Evolutionary conservation across 352 stramenopile genomes (phyloP), one percentile per base, ranked within the genome.

Genomic region (Globisporangium polare): DNA sequence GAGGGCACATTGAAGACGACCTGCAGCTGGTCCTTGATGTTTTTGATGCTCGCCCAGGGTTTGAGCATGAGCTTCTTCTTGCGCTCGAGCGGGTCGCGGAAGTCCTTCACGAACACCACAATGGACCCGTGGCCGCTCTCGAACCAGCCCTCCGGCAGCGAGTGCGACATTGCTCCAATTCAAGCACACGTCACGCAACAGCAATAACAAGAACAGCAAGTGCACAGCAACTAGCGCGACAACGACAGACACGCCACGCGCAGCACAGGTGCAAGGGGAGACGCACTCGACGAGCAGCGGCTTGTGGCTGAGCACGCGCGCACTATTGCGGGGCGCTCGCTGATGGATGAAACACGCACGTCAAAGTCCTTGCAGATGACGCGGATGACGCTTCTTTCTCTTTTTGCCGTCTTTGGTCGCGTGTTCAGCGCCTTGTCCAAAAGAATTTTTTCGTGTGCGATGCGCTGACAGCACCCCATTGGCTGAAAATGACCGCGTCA

Each of bases 11-110:
- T 89, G 60, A 91, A 91, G 17, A 92, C 80, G 54, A 92, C 82
- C 55, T 92, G 81, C 41, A 94, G 71, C 71, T 92, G 83, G 58
- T 92, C 80, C 56, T 94, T 94, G 58, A 94, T 74, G 77, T 94
- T 83, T 63, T 94, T 94, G 59, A 94, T 80, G 61, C 70, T 83
- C 29, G 85, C 80, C 85, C 85, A 94, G 18, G 85, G 85, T 58
- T 72, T 71, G 58, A 94, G 58, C 61, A 90, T 73, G 22, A 94
- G 81, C 67, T 94, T 94, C 69, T 92, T 94, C 71, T 88, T 84
- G 61, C 83, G 83, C 67, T 80, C 78, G 29, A 92, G 72, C 47
- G 83, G 83, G 66, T 92, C 83, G 53, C 83, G 83, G 66, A 92
- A 92, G 70, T 92, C 80, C 58, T 89, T 88, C 31, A 92, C 75